Evolutionary conservation across 2,329 filamentous ascomycete species (phyloP).

Genomic region (Exophiala spinifera): DNA sequence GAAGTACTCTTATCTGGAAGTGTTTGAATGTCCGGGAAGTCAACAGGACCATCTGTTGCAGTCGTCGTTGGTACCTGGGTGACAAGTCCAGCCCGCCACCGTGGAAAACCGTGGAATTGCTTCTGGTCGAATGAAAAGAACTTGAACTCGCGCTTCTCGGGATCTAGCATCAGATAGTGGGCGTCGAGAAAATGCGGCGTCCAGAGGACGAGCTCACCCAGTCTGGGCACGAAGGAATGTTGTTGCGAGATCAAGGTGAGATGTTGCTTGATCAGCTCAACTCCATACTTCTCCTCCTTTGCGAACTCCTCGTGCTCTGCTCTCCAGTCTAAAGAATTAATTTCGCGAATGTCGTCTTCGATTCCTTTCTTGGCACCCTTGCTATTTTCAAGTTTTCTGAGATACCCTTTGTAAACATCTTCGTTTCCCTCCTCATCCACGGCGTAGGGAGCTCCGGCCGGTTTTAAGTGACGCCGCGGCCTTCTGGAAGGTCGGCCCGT

Average conservation of each 20-base stretch:
- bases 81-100: constrained; percentile 58
- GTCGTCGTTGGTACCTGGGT: constrained; percentile 49
- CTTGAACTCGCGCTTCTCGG: constrained; percentile 31
- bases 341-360: constrained; percentile 49
- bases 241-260: constrained; percentile 44
- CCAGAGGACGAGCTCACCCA: constrained; percentile 59
- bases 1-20: constrained; percentile 40
- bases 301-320: constrained; percentile 37
- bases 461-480: constrained; percentile 24
- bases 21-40: constrained; percentile 47
- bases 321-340: constrained; percentile 56
- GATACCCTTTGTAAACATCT: constrained; percentile 51
- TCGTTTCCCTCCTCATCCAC: constrained; percentile 53
- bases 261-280: constrained; percentile 40
- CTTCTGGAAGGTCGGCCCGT: constrained; percentile 17
- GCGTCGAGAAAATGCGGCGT: constrained; percentile 33
- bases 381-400: constrained; percentile 46
- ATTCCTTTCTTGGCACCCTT: constrained; percentile 33
- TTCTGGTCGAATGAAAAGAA: constrained; percentile 36
- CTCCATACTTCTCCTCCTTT: constrained; percentile 12
- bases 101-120: constrained; percentile 38
- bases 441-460: constrained; percentile 21
- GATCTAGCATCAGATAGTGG: constrained; percentile 38
- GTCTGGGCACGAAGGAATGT: constrained; percentile 52
- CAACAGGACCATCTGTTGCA: constrained; percentile 28